Conservation (phyloP, 208 protist genomes). For the Angomonas deanei region DNA sequence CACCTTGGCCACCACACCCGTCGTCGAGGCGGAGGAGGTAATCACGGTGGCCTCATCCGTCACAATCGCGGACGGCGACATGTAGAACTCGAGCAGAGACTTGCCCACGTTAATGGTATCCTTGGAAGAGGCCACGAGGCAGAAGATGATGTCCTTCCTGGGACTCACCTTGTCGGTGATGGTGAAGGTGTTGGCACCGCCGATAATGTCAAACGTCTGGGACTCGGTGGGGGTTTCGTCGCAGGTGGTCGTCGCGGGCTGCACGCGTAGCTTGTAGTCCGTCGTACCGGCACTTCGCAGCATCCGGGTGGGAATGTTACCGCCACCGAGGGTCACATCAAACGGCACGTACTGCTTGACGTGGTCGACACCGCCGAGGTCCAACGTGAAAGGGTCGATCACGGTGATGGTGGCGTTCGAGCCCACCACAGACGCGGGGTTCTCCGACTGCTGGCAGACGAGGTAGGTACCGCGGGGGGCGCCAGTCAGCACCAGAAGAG, state of each 20-base stretch:
- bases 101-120: conserved; percentile 23
- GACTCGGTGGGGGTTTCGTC: conserved; percentile 13
- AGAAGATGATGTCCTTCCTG: conserved; percentile 17
- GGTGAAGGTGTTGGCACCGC: conserved; percentile 10
- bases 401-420: conserved; percentile 19
- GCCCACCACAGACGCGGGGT: conserved; percentile 7
- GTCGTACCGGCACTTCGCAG: background rate
- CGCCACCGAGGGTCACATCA: conserved; percentile 18
- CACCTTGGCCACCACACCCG: conserved; percentile 26
- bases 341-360: conserved; percentile 29
- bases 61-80: conserved; percentile 47
- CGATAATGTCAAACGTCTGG: conserved; percentile 20
- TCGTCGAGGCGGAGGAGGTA: conserved; percentile 18
- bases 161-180: conserved; percentile 18
- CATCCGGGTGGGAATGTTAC: background rate
- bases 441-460: conserved; percentile 31
- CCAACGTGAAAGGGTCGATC: conserved; percentile 17
- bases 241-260: conserved; percentile 19
- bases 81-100: conserved; percentile 36
- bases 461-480: conserved; percentile 24
- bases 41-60: conserved; percentile 26
- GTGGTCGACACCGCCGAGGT: conserved; percentile 6
- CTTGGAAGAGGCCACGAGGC: conserved; percentile 11
- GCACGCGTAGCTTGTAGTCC: conserved; percentile 23
- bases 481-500: conserved; percentile 7